These are phyloP conservation scores for Passiflora organensis DNA, from an alignment of 345 rosid species.

Conservation along the genomic window DNA sequence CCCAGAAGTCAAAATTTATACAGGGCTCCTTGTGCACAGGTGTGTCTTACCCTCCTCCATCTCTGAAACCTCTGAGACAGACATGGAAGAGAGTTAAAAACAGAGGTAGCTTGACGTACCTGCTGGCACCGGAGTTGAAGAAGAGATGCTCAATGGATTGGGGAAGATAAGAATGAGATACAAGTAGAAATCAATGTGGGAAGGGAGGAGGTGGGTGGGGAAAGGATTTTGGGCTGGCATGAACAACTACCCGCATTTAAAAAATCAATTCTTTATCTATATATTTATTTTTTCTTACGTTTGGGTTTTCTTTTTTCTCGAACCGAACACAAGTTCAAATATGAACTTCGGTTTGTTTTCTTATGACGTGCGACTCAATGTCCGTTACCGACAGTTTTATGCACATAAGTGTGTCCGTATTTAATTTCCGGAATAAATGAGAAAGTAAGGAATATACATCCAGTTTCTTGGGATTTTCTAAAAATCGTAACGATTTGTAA, in stretches of 20 bases:
- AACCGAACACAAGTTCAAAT: too few species aligned
- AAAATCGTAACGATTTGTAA: too few species aligned
- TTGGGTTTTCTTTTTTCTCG: neutral
- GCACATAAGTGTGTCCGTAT: neutral
- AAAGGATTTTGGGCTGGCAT: constrained; percentile 9
- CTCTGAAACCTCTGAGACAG: too few species aligned
- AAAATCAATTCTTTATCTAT: neutral
- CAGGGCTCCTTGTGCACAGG: too few species aligned
- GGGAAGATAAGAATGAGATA: neutral
- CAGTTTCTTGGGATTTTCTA: too few species aligned
- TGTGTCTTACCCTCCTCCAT: too few species aligned
- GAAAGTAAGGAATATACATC: too few species aligned
- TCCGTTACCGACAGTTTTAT: constrained; percentile 13
- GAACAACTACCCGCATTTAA: neutral
- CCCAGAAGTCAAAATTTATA: too few species aligned
- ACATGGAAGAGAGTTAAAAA: too few species aligned
- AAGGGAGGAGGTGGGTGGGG: constrained; percentile 19
- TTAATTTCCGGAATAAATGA: constrained; percentile 28
- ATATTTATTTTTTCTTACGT: neutral
- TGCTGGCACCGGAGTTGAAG: too few species aligned
- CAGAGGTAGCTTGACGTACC: too few species aligned
- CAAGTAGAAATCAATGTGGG: neutral
- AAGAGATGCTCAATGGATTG: too few species aligned
- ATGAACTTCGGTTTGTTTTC: neutral
- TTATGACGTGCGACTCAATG: constrained; percentile 7